Percentiles rank a stretch among this genome's conserved stretches.
These are phyloP conservation scores for Pinguiococcus pyrenoidosus DNA, from an alignment of 108 stramenopile genomes.

Conservation along the genomic window DNA sequence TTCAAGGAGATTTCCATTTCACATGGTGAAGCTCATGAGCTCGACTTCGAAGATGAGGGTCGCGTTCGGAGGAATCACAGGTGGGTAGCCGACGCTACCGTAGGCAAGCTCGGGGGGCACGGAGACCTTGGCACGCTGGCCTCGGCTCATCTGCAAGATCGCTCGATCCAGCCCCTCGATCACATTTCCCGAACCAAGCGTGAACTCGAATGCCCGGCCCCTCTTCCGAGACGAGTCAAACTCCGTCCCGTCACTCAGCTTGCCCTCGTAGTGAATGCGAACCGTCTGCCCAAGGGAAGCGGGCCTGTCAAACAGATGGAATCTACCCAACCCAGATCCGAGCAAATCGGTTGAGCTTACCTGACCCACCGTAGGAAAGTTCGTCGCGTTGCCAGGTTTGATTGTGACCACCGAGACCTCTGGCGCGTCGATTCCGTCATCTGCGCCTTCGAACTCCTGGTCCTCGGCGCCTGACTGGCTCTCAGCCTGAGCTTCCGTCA, in stretches of 20 bases:
- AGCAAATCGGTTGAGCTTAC: too few species aligned
- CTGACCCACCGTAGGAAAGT: too few species aligned
- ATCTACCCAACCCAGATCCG: too few species aligned
- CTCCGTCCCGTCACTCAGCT: slow-evolving; percentile 14
- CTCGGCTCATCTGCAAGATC: slow-evolving; percentile 39
- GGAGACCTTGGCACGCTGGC: slow-evolving; percentile 43
- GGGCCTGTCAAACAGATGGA: too few species aligned
- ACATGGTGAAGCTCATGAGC: slow-evolving; percentile 41
- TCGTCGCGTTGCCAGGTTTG: too few species aligned
- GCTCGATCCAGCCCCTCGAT: slow-evolving; percentile 37
- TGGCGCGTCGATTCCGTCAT: too few species aligned
- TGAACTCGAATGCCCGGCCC: slow-evolving; percentile 34
- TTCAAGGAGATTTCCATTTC: too few species aligned
- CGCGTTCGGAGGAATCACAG: slow-evolving; percentile 54
- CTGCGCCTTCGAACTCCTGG: too few species aligned
- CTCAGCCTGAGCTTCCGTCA: too few species aligned
- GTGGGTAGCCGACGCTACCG: slow-evolving; percentile 55
- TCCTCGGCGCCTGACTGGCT: too few species aligned
- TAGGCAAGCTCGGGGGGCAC: slow-evolving; percentile 60
- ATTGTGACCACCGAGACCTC: too few species aligned
- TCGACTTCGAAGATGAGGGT: slow-evolving; percentile 63
- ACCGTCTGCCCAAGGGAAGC: slow-evolving; percentile 6
- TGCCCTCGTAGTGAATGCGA: slow-evolving; percentile 4
- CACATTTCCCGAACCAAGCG: slow-evolving; percentile 39
- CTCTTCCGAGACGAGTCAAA: slow-evolving; percentile 32